These are phyloP conservation scores for Leishmania tropica DNA, from an alignment of 208 protist species.

Conservation along the genomic window DNA sequence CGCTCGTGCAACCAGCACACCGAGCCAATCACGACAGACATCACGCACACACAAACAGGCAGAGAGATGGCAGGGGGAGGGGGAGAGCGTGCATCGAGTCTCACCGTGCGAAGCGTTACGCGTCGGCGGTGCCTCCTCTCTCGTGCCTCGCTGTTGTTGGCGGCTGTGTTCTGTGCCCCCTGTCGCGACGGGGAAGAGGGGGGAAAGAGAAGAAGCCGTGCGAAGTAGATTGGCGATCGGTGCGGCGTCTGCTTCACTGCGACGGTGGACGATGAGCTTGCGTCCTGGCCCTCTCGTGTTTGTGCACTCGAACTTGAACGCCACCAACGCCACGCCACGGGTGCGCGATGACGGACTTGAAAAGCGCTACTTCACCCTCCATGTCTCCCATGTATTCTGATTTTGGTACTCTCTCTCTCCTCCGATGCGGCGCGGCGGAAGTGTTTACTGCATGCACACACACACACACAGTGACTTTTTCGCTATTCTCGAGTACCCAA, in stretches of 20 bases:
- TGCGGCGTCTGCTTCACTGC: background rate
- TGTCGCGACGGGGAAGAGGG: background rate
- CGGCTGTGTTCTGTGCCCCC: background rate
- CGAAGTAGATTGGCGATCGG: background rate
- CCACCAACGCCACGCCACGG: too few species aligned
- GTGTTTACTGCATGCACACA: background rate
- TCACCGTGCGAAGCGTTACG: background rate
- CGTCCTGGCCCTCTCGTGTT: background rate
- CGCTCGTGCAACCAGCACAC: background rate
- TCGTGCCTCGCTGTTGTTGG: background rate
- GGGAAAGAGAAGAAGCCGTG: background rate
- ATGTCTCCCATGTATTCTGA: background rate
- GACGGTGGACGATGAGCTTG: background rate
- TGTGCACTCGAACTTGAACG: background rate
- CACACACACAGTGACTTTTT: background rate
- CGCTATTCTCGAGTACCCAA: background rate
- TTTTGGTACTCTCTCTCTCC: background rate
- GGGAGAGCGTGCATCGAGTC: background rate
- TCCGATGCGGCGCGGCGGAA: too few species aligned
- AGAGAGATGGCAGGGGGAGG: background rate
- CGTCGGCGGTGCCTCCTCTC: background rate
- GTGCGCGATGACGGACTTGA: background rate
- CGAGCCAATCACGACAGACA: background rate
- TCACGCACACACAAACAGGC: background rate
- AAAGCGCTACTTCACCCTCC: background rate